Percentiles rank a stretch among this genome's conserved stretches.
Evolutionary conservation across 768 basidiomycete genomes (phyloP).

Genomic region (Krasilnikovozyma curviuscula): DNA sequence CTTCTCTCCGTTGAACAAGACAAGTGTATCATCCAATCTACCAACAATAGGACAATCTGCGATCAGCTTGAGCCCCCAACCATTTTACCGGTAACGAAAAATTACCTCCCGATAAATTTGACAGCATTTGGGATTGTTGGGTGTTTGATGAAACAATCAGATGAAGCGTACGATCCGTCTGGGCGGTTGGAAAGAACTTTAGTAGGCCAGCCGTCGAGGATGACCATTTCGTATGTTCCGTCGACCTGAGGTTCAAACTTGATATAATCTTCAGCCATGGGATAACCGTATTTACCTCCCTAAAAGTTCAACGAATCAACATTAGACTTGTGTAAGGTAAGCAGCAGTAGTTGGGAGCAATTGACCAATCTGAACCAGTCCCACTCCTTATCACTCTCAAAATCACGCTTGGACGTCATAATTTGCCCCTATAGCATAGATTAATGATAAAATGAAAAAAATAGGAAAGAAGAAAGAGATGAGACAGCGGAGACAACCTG

Average conservation of each 20-base stretch:
- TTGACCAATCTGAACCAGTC: too few relatives aligned
- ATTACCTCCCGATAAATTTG: constrained; percentile 36
- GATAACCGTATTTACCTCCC: too few relatives aligned
- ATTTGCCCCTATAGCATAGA: too few relatives aligned
- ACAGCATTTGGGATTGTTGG: constrained; percentile 28
- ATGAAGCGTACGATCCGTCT: constrained; percentile 39
- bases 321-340: too few relatives aligned
- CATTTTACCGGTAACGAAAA: too few relatives aligned
- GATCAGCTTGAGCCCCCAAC: too few relatives aligned
- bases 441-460: too few relatives aligned
- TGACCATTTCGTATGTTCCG: constrained; percentile 36
- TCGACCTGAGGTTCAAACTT: constrained; percentile 32
- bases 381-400: constrained; percentile 37
- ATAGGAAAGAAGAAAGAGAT: neutral
- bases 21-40: constrained; percentile 38
- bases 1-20: constrained; percentile 34
- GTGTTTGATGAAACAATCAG: constrained; percentile 37
- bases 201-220: constrained; percentile 36
- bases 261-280: constrained; percentile 28
- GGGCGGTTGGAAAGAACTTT: constrained; percentile 37
- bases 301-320: too few relatives aligned
- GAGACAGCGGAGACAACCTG: constrained; percentile 28
- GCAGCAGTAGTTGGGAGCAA: constrained; percentile 26
- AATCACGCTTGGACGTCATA: constrained; percentile 19
- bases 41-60: too few relatives aligned